These are phyloP conservation scores for Hortiboletus flavorubellus DNA, from an alignment of 768 basidiomycete genomes.

Conservation along the genomic window DNA sequence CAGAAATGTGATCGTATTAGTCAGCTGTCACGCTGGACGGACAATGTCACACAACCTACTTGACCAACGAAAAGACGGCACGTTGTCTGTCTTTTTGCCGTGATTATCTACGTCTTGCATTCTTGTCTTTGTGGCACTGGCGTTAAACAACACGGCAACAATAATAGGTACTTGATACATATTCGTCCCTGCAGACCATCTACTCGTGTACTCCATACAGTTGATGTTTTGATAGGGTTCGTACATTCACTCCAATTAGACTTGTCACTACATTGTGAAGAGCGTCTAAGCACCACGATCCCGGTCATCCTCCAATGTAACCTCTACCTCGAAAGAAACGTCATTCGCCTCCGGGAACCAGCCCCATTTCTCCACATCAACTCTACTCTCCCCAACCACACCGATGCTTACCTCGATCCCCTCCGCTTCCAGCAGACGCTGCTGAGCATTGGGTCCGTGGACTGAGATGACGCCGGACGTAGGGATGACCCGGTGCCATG, in stretches of 20 bases:
- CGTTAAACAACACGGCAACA: slow-evolving; percentile 75
- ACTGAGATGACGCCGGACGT: slow-evolving; percentile 70
- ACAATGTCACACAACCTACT: not conserved
- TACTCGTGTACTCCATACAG: slow-evolving; percentile 48
- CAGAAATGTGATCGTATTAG: slow-evolving; percentile 9
- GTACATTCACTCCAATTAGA: slow-evolving; percentile 12
- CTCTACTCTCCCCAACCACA: slow-evolving; percentile 48
- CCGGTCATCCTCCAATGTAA: not conserved
- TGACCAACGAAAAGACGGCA: not conserved
- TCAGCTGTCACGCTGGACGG: slow-evolving; percentile 5
- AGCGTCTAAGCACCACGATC: slow-evolving; percentile 14
- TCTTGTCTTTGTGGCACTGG: slow-evolving; percentile 41
- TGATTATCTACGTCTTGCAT: slow-evolving; percentile 62
- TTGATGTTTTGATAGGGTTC: slow-evolving; percentile 31
- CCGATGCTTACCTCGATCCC: slow-evolving; percentile 64
- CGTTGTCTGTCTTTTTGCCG: slow-evolving; percentile 34
- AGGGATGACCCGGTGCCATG: slow-evolving; percentile 75
- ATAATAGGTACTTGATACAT: slow-evolving; percentile 20
- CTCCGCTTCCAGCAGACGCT: slow-evolving; percentile 67
- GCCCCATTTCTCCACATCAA: slow-evolving; percentile 50
- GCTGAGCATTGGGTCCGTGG: slow-evolving; percentile 42
- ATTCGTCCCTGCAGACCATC: slow-evolving; percentile 55
- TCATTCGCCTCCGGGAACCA: slow-evolving; percentile 51
- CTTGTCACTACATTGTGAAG: not conserved
- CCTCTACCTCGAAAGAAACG: not conserved